phyloP scores from a whole-genome alignment of 495 filamentous ascomycete species.

The Physcia stellaris region DNA sequence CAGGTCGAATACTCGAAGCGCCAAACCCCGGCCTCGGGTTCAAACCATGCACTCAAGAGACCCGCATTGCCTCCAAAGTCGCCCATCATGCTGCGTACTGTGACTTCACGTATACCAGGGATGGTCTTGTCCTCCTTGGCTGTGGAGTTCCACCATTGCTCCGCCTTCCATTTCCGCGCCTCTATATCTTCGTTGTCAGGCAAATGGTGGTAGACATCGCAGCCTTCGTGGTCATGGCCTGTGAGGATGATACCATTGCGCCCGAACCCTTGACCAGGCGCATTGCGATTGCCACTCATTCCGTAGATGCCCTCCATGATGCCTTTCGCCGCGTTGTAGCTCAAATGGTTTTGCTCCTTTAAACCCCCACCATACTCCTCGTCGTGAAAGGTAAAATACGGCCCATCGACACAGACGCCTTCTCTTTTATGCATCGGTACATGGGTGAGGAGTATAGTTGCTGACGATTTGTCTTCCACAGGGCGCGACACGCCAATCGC shows the following conservation, averaged over 20 bases:
- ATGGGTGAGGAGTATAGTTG: slow-evolving; percentile 80
- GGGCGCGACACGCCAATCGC: slow-evolving; percentile 51
- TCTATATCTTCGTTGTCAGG: slow-evolving; percentile 7
- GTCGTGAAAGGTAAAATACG: slow-evolving; percentile 60
- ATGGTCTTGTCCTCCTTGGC: slow-evolving; percentile 2
- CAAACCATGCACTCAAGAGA: slow-evolving; percentile 79
- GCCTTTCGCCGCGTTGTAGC: slow-evolving; percentile 44
- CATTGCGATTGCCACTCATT: slow-evolving; percentile 44
- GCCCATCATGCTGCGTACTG: slow-evolving; percentile 98
- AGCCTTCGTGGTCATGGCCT: slow-evolving; percentile 90
- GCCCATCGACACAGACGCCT: slow-evolving; percentile 73
- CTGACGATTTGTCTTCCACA: slow-evolving; percentile 50
- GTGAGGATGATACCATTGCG: slow-evolving; percentile 67
- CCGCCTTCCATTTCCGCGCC: slow-evolving; percentile 9
- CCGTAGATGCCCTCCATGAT: slow-evolving; percentile 73
- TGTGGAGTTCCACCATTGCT: slow-evolving; percentile 12
- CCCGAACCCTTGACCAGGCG: slow-evolving; percentile 40
- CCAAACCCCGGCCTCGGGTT: slow-evolving; percentile 55
- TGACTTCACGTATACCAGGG: slow-evolving; percentile 64
- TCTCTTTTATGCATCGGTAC: slow-evolving; percentile 74
- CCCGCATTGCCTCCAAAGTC: slow-evolving; percentile 81
- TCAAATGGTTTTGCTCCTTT: slow-evolving; percentile 85
- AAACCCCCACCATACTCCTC: slow-evolving; percentile 50
- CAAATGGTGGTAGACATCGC: slow-evolving; percentile 73
- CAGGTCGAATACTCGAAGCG: slow-evolving; percentile 66